phyloP scores from a whole-genome alignment of 2,329 filamentous ascomycete species.

The Trichophyton schoenleinii region DNA sequence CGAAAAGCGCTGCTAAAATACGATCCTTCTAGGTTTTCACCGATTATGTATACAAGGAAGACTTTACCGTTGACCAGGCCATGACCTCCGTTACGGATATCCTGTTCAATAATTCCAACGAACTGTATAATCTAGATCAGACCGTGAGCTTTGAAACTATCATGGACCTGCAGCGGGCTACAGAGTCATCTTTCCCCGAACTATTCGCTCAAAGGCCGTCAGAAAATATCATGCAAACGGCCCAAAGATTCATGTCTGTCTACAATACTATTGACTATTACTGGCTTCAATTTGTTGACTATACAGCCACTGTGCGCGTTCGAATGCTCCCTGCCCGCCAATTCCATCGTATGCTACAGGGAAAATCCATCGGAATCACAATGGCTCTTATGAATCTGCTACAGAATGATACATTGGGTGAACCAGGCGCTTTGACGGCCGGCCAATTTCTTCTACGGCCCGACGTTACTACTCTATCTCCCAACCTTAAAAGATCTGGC shows the following conservation, averaged over 20 bases:
- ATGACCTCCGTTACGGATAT: constrained; percentile 53
- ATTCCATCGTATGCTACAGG: constrained; percentile 38
- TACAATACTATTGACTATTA: constrained; percentile 50
- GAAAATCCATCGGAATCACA: constrained; percentile 48
- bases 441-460: constrained; percentile 57
- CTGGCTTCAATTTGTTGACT: constrained; percentile 65
- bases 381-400: constrained; percentile 53
- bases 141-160: constrained; percentile 13
- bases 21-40: constrained; percentile 44
- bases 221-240: constrained; percentile 26
- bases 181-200: neutral
- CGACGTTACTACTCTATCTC: constrained; percentile 50
- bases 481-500: neutral
- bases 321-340: constrained; percentile 54
- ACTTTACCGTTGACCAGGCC: constrained; percentile 50
- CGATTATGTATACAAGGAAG: constrained; percentile 53
- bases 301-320: constrained; percentile 55
- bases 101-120: constrained; percentile 64
- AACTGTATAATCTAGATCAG: constrained; percentile 53
- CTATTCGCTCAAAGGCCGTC: neutral
- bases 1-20: neutral
- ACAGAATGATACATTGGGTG: constrained; percentile 48
- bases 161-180: neutral
- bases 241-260: constrained; percentile 30
- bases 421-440: constrained; percentile 42